Conservation (phyloP, 2,329 filamentous ascomycete species). For the Sarocladiaceae sp. region DNA sequence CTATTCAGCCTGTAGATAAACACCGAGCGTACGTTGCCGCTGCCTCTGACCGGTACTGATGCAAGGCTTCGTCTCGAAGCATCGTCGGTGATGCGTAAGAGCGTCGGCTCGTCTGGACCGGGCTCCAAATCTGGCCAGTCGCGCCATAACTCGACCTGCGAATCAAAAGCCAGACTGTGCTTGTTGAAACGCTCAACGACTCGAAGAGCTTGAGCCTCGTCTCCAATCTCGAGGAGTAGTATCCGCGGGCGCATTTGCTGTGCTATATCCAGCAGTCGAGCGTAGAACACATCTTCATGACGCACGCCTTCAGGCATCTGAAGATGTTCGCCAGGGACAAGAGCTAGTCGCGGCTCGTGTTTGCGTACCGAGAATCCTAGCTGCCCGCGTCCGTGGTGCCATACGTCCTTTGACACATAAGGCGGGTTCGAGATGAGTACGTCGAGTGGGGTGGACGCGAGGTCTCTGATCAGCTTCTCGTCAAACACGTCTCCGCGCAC, state of each 20-base stretch:
- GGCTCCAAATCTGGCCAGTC: slow-evolving; percentile 51
- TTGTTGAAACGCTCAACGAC: slow-evolving; percentile 46
- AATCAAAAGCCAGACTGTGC: slow-evolving; percentile 20
- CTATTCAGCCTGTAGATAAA: slow-evolving; percentile 22
- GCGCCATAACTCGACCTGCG: slow-evolving; percentile 61
- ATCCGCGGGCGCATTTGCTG: slow-evolving; percentile 41
- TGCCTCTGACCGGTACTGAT: slow-evolving; percentile 32
- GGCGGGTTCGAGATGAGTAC: slow-evolving; percentile 85
- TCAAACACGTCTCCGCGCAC: slow-evolving; percentile 43
- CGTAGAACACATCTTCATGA: slow-evolving; percentile 59
- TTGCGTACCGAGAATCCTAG: slow-evolving; percentile 69
- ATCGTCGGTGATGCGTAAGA: slow-evolving; percentile 17
- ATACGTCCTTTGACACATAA: slow-evolving; percentile 63
- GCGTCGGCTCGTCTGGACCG: slow-evolving; percentile 19
- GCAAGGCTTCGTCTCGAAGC: slow-evolving; percentile 10
- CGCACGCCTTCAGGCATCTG: slow-evolving; percentile 22
- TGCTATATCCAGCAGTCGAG: slow-evolving; percentile 53
- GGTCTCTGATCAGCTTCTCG: slow-evolving; percentile 26
- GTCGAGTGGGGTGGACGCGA: slow-evolving; percentile 37
- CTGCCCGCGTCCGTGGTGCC: slow-evolving; percentile 31
- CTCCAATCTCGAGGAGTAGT: slow-evolving; percentile 66
- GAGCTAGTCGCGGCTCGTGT: slow-evolving; percentile 73
- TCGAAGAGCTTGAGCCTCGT: slow-evolving; percentile 58
- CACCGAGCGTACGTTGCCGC: slow-evolving; percentile 42
- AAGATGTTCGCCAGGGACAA: slow-evolving; percentile 49